Conservation (phyloP, 345 rosid genomes). For the Pistacia atlantica region DNA sequence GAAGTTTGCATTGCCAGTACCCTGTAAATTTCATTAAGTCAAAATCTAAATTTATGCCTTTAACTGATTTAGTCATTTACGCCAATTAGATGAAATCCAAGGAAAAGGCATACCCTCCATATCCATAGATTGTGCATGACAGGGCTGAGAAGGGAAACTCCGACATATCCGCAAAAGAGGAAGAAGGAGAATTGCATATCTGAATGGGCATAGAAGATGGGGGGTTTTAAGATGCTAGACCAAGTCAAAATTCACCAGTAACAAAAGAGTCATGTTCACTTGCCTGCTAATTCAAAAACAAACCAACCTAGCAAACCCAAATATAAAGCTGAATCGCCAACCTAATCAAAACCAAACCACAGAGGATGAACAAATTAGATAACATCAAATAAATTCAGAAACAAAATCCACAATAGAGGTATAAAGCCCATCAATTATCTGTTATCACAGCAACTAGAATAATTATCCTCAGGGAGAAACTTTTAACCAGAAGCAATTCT, state of each 20-base stretch:
- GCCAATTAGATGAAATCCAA: background rate
- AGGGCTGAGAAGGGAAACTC: no score
- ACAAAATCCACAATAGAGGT: background rate
- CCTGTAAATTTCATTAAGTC: slow-evolving; percentile 50
- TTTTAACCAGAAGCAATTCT: no score
- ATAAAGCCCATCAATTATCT: background rate
- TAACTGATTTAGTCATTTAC: background rate
- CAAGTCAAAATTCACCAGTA: slow-evolving; percentile 17
- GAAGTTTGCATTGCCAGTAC: slow-evolving; percentile 57
- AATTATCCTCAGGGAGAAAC: no score
- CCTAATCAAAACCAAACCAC: slow-evolving; percentile 43
- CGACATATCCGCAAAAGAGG: no score
- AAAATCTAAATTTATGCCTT: slow-evolving; percentile 10
- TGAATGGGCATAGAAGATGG: slow-evolving; percentile 27
- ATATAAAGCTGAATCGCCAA: slow-evolving; percentile 85
- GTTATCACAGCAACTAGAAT: no score
- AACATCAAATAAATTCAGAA: background rate
- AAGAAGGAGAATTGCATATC: slow-evolving; percentile 11
- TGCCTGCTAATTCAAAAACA: slow-evolving; percentile 52
- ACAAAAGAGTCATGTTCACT: slow-evolving; percentile 25
- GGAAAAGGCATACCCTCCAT: background rate
- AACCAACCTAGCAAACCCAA: slow-evolving; percentile 81
- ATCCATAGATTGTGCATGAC: no score
- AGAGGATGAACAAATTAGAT: slow-evolving; percentile 5
- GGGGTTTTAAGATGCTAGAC: slow-evolving; percentile 18